Evolutionary conservation across 305 asterid genomes (phyloP).

Genomic region (Fraxinus ornus): DNA sequence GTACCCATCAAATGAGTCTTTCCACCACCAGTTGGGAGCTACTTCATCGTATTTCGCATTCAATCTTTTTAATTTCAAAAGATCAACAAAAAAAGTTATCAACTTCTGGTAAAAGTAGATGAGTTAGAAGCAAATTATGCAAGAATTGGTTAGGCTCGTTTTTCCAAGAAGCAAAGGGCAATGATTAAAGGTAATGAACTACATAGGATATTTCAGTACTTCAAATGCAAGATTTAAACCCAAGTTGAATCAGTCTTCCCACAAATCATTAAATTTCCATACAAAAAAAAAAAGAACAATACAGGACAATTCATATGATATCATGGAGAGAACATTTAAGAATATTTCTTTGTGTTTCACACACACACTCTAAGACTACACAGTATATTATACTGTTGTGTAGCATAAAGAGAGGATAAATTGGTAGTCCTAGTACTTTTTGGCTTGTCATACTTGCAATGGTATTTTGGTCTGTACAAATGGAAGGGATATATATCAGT

Average conservation of each 20-base stretch:
- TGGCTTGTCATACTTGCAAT: neutral
- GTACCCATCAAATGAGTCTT: neutral
- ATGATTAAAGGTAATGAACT: constrained; percentile 5
- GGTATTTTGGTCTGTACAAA: constrained; percentile 24
- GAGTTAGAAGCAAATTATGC: neutral
- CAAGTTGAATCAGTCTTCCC: neutral
- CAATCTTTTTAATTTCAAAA: neutral
- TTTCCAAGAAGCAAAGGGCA: neutral
- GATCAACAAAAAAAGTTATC: neutral
- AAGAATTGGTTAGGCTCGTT: neutral
- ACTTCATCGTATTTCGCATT: neutral
- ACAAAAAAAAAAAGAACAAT: constrained; percentile 6
- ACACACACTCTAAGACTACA: neutral
- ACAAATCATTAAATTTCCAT: constrained; percentile 14
- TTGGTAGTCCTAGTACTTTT: neutral
- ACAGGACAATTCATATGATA: neutral
- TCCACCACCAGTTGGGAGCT: neutral
- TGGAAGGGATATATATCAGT: constrained; percentile 19
- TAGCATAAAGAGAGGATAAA: neutral
- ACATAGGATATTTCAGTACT: neutral
- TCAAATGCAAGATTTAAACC: neutral
- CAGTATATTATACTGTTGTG: constrained; percentile 4
- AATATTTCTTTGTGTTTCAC: neutral
- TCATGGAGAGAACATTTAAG: constrained; percentile 19
- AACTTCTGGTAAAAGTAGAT: neutral